Evolutionary conservation across 2,329 filamentous ascomycete genomes (phyloP).

Genomic region (Cadophora sp.): DNA sequence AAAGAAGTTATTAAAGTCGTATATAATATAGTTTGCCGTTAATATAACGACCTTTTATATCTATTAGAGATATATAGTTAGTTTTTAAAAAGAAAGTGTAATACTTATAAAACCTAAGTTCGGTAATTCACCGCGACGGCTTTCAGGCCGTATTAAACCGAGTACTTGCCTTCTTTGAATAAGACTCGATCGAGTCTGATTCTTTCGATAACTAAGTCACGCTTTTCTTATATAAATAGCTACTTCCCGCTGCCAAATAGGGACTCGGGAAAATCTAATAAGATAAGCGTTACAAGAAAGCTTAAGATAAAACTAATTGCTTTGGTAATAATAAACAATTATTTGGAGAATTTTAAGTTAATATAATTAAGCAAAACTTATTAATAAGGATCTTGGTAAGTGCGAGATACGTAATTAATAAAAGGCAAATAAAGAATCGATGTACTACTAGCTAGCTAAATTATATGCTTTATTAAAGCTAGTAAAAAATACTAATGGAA

Average conservation of each 20-base stretch:
- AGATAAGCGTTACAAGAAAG: neutral
- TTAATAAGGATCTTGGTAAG: neutral
- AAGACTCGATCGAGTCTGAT: neutral
- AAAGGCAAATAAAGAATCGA: neutral
- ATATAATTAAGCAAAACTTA: neutral
- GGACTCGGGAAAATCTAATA: slow-evolving; percentile 1
- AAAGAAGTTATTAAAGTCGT: neutral
- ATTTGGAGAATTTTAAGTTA: neutral
- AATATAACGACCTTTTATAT: neutral
- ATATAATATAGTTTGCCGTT: neutral
- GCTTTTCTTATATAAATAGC: neutral
- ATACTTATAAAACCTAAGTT: neutral
- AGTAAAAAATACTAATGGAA: neutral
- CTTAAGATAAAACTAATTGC: neutral
- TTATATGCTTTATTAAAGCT: neutral
- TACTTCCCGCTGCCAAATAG: neutral
- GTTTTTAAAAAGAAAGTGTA: neutral
- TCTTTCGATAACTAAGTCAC: neutral
- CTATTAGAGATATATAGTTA: neutral
- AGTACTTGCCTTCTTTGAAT: neutral
- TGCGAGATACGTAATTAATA: neutral
- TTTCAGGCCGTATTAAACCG: neutral
- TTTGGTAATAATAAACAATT: slow-evolving; percentile 1
- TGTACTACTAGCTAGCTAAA: neutral
- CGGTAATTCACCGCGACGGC: slow-evolving; percentile 1